A percentile compares a stretch with the other conserved stretches of the same genome.
Evolutionary conservation across 2,329 filamentous ascomycete genomes (phyloP).

Genomic region (Bipolaris victoriae): DNA sequence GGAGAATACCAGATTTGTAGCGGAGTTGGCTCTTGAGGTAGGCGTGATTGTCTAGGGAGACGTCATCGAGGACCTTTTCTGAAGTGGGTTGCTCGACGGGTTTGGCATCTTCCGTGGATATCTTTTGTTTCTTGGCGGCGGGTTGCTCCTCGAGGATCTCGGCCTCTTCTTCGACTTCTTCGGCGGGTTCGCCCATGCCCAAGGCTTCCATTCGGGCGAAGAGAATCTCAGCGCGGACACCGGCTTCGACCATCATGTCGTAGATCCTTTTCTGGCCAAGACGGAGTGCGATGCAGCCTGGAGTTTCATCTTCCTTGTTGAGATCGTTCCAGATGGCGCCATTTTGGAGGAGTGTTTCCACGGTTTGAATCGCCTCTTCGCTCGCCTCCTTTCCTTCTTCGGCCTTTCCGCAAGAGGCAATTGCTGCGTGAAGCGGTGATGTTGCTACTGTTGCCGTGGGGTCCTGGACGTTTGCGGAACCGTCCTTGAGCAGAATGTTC

Average conservation of each 20-base stretch:
- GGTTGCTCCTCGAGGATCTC: conserved; percentile 32
- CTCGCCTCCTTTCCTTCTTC: conserved; percentile 38
- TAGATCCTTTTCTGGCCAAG: conserved; percentile 45
- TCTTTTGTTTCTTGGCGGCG: conserved; percentile 44
- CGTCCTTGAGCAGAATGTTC: conserved; percentile 44
- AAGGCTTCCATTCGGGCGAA: conserved; percentile 45
- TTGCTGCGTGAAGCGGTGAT: conserved; percentile 47
- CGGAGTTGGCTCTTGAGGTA: conserved; percentile 43
- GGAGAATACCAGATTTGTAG: conserved; percentile 55
- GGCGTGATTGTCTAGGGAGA: conserved; percentile 50
- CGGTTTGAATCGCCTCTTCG: conserved; percentile 38
- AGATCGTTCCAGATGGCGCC: conserved; percentile 50
- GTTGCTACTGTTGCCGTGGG: conserved; percentile 42
- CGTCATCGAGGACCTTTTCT: conserved; percentile 39
- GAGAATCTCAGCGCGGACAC: conserved; percentile 44
- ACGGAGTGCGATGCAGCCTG: conserved; percentile 45
- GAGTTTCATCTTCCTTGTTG: conserved; percentile 48
- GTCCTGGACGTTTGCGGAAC: conserved; percentile 48
- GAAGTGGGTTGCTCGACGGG: conserved; percentile 33
- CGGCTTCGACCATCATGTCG: conserved; percentile 47
- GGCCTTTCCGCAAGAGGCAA: conserved; percentile 39
- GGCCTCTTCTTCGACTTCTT: conserved; percentile 32
- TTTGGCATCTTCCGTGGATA: conserved; percentile 37
- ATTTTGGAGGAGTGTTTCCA: conserved; percentile 43
- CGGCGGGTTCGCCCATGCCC: conserved; percentile 33